Percentiles rank a stretch among this genome's conserved stretches.
Conservation (phyloP, 345 rosid genomes). For the Abelmoschus esculentus region DNA sequence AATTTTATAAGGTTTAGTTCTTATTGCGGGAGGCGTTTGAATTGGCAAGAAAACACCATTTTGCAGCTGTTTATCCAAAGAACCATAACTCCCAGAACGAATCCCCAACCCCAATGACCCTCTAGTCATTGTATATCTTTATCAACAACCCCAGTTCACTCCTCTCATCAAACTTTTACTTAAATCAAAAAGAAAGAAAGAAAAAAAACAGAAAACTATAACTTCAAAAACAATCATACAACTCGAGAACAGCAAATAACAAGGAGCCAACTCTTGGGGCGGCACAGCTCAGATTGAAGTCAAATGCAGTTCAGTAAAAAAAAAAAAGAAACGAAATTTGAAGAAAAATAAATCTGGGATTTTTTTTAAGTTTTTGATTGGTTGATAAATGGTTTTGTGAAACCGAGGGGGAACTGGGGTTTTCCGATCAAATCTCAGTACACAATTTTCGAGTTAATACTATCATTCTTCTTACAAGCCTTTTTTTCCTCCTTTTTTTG, state of each 20-base stretch:
- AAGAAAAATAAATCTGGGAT: slow-evolving; percentile 26
- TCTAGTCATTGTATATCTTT: slow-evolving; percentile 47
- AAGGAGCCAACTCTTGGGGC: slow-evolving; percentile 17
- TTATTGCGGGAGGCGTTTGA: slow-evolving; percentile 32
- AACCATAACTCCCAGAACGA: slow-evolving; percentile 82
- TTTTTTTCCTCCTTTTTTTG: not conserved
- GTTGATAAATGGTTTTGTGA: slow-evolving; percentile 21
- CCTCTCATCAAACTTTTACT: slow-evolving; percentile 28
- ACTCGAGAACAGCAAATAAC: not conserved
- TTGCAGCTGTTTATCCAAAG: slow-evolving; percentile 63
- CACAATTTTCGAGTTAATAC: slow-evolving; percentile 7
- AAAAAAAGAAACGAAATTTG: slow-evolving; percentile 13
- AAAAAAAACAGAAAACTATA: not conserved
- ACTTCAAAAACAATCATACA: slow-evolving; percentile 6
- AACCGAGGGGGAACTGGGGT: slow-evolving; percentile 18
- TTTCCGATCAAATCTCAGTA: slow-evolving; percentile 15
- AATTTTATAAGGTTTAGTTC: slow-evolving; percentile 69
- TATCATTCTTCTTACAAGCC: not conserved
- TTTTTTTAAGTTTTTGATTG: slow-evolving; percentile 23
- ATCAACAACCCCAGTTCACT: slow-evolving; percentile 19
- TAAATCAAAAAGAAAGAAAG: slow-evolving; percentile 4
- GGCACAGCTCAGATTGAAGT: slow-evolving; percentile 8
- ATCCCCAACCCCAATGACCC: slow-evolving; percentile 69
- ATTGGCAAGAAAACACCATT: slow-evolving; percentile 44
- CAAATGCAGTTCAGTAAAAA: slow-evolving; percentile 2